phyloP scores from a whole-genome alignment of 306 rosid species.

The Pyrus communis region DNA sequence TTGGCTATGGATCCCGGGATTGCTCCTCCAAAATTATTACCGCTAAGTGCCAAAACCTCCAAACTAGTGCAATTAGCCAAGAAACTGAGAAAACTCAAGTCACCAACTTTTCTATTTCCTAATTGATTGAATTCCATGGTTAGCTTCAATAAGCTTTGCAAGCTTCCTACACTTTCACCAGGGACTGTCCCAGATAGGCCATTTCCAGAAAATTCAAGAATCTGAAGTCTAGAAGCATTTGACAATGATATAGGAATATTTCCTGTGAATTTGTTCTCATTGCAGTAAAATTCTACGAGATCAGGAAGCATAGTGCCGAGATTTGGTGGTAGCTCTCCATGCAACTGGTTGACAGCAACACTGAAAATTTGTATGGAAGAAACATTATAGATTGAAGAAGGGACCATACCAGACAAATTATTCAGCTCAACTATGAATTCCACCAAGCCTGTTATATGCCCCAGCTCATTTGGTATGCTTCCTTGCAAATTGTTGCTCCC shows the following conservation, averaged over 20 bases:
- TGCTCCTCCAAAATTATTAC: background rate
- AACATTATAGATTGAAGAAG: background rate
- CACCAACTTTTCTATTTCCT: background rate
- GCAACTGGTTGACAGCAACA: background rate
- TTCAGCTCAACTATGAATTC: fast-evolving
- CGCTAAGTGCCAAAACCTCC: fast-evolving
- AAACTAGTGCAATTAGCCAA: background rate
- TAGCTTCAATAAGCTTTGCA: background rate
- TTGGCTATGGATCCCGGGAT: background rate
- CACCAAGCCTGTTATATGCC: background rate
- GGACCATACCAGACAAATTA: background rate
- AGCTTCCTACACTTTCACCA: background rate
- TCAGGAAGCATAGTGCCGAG: background rate
- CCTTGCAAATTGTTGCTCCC: background rate
- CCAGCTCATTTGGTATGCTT: background rate
- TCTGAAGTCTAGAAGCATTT: background rate
- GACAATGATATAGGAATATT: background rate
- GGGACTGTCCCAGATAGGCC: no score
- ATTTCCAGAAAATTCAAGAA: fast-evolving
- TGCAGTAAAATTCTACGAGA: background rate
- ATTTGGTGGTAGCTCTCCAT: background rate
- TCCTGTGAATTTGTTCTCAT: background rate
- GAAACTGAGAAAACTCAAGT: no score
- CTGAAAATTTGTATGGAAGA: fast-evolving
- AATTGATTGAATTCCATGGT: fast-evolving